Evolutionary conservation across 2,329 filamentous ascomycete genomes (phyloP).

Genomic region (Orbilia blumenaviensis): DNA sequence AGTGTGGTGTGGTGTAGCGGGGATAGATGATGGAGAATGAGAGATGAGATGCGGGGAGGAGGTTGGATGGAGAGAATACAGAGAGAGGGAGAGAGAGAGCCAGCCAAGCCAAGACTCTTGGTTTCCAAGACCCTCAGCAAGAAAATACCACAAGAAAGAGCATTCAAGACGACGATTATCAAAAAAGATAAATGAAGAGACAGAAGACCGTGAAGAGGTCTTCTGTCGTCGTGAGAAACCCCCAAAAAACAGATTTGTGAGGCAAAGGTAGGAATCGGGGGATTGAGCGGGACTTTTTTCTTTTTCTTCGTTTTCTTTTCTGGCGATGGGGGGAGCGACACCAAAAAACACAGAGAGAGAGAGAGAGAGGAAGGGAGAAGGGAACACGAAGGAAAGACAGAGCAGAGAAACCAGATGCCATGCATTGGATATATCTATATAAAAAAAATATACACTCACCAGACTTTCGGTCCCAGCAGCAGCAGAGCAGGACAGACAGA

Average conservation of each 20-base stretch:
- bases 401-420: neutral
- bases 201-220: slow-evolving; percentile 10
- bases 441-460: neutral
- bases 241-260: slow-evolving; percentile 1
- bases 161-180: slow-evolving; percentile 7
- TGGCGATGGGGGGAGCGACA: slow-evolving; percentile 14
- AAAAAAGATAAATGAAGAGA: slow-evolving; percentile 10
- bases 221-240: slow-evolving; percentile 15
- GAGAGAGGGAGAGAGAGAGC: neutral
- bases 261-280: too few relatives aligned
- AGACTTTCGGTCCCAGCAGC: neutral
- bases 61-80: neutral
- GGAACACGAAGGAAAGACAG: neutral
- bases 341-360: neutral
- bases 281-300: slow-evolving; percentile 49
- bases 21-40: neutral
- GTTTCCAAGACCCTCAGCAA: slow-evolving; percentile 49
- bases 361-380: neutral
- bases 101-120: slow-evolving; percentile 54
- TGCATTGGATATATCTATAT: too few relatives aligned
- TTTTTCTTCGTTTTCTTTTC: too few relatives aligned
- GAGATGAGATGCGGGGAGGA: neutral
- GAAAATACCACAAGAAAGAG: slow-evolving; percentile 53
- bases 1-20: too few relatives aligned
- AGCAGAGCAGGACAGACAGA: neutral